A percentile compares a stretch with the other conserved stretches of the same genome.
These are phyloP conservation scores for Allantophomopsis cytisporea DNA, from an alignment of 2,329 filamentous ascomycete species.

Conservation along the genomic window DNA sequence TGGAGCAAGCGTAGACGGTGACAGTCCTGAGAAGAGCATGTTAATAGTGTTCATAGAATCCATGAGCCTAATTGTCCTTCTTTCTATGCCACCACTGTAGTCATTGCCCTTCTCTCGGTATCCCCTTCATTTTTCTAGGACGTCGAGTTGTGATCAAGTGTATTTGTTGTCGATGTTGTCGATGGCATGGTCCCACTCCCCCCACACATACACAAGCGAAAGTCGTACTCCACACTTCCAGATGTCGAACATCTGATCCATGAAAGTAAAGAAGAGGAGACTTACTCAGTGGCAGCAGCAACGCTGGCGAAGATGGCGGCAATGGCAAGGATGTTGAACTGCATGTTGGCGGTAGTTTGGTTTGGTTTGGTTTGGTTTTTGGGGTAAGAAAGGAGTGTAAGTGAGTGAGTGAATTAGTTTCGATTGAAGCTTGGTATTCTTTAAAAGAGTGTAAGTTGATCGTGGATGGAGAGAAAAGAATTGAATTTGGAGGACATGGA, in stretches of 20 bases:
- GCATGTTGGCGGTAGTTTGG: constrained; percentile 17
- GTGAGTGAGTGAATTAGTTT: constrained; percentile 3
- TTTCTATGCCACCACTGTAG: too few relatives aligned
- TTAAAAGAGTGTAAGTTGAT: constrained; percentile 17
- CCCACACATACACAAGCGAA: too few relatives aligned
- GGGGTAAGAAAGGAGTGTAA: constrained; percentile 1
- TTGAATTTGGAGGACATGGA: too few relatives aligned
- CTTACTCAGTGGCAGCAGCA: constrained; percentile 7
- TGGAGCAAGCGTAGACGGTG: constrained; percentile 13
- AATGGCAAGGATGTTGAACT: constrained; percentile 16
- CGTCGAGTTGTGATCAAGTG: too few relatives aligned
- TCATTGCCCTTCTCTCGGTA: too few relatives aligned
- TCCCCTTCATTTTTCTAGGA: too few relatives aligned
- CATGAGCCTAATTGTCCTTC: too few relatives aligned
- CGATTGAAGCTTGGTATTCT: constrained; percentile 4
- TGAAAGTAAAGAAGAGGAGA: background rate
- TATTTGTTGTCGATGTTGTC: too few relatives aligned
- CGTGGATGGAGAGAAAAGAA: constrained; percentile 10
- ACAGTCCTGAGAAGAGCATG: constrained; percentile 9
- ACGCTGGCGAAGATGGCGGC: constrained; percentile 15
- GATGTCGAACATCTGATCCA: too few relatives aligned
- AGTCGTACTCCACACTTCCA: too few relatives aligned
- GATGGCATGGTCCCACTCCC: too few relatives aligned
- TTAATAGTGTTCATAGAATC: too few relatives aligned
- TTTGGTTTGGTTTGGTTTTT: constrained; percentile 5